Percentiles rank a stretch among this genome's conserved stretches.
Conservation (phyloP, 164 flowering plant species). For the Umbilicus rupestris region DNA sequence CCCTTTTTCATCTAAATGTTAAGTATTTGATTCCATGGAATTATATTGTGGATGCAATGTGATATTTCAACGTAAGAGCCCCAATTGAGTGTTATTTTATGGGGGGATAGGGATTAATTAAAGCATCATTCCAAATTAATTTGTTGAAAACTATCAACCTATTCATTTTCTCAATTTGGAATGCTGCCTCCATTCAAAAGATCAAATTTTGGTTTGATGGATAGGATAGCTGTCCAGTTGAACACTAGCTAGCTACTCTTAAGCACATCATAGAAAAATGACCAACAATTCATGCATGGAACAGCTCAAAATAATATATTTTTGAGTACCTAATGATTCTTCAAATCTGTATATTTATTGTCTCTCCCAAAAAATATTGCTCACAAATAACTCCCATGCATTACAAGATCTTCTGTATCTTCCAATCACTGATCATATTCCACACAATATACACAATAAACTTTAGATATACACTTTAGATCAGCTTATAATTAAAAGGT, state of each 20-base stretch:
- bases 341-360: not conserved
- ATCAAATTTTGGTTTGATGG: not conserved
- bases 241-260: not conserved
- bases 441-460: not conserved
- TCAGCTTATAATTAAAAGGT: not conserved
- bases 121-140: too few relatives aligned
- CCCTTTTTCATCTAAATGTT: not conserved
- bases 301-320: not conserved
- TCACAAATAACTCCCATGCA: conserved; percentile 1
- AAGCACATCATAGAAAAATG: not conserved
- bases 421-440: conserved; percentile 3
- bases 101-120: too few relatives aligned
- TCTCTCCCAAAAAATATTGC: not conserved
- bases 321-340: conserved; percentile 1
- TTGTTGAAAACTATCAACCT: too few relatives aligned
- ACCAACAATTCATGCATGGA: not conserved
- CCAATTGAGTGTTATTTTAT: too few relatives aligned
- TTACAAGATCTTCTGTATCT: not conserved
- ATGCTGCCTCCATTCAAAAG: too few relatives aligned
- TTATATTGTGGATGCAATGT: too few relatives aligned
- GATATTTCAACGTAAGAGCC: too few relatives aligned
- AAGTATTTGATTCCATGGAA: too few relatives aligned
- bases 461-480: conserved; percentile 6
- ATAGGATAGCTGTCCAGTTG: not conserved
- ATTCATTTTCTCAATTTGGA: too few relatives aligned